Conservation (phyloP, 2,329 filamentous ascomycete species). For the Niveomyces coronatus region DNA sequence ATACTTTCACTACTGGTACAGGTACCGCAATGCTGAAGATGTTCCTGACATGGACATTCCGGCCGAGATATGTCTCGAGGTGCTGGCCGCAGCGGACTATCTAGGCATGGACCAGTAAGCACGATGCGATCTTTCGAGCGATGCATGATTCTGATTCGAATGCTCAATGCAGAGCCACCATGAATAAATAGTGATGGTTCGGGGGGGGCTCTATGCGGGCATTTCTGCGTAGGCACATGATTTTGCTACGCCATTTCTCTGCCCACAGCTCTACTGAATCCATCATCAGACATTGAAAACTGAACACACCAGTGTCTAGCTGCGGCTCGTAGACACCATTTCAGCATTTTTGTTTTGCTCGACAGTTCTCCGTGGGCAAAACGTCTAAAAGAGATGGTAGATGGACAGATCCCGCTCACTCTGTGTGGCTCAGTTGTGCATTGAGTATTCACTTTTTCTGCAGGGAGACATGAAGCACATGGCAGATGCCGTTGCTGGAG, state of each 20-base stretch:
- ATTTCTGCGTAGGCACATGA: too few species aligned
- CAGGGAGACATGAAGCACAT: constrained; percentile 27
- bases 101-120: constrained; percentile 53
- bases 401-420: constrained; percentile 41
- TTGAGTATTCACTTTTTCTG: constrained; percentile 39
- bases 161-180: constrained; percentile 23
- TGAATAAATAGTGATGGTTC: constrained; percentile 23
- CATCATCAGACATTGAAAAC: too few species aligned
- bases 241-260: too few species aligned
- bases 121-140: constrained; percentile 11
- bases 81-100: constrained; percentile 69
- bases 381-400: constrained; percentile 46
- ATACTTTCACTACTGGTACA: constrained; percentile 77
- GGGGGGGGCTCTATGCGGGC: background rate
- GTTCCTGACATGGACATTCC: constrained; percentile 75
- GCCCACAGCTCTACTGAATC: too few species aligned
- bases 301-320: too few species aligned
- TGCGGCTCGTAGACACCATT: constrained; percentile 25
- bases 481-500: background rate
- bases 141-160: constrained; percentile 19
- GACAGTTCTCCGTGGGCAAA: constrained; percentile 39
- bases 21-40: constrained; percentile 57
- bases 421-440: constrained; percentile 34
- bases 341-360: constrained; percentile 44
- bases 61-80: constrained; percentile 65